phyloP scores from a whole-genome alignment of 2,329 filamentous ascomycete genomes.

The Coniochaeta sp. region DNA sequence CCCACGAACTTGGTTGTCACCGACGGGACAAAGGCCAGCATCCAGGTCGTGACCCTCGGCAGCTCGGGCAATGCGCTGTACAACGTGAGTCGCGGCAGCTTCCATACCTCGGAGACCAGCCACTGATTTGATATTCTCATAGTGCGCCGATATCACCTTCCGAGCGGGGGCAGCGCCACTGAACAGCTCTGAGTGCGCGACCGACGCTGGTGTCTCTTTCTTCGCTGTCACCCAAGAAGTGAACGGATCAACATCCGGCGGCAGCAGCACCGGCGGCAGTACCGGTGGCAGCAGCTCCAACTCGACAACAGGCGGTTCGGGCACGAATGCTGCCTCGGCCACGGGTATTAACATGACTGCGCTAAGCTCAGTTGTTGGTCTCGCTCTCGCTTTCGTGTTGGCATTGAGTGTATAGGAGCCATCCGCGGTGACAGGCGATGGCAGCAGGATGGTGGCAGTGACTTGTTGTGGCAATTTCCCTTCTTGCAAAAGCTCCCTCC shows the following conservation, averaged over 20 bases:
- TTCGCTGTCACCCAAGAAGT: conserved; percentile 21
- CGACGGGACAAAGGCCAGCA: conserved; percentile 56
- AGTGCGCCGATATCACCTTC: conserved; percentile 72
- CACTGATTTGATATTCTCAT: neutral
- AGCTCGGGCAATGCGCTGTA: conserved; percentile 55
- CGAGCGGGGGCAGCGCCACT: conserved; percentile 39
- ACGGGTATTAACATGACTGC: conserved; percentile 15
- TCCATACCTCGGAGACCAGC: neutral
- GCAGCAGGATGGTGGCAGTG: neutral
- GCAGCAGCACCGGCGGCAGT: neutral
- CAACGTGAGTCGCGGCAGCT: conserved; percentile 40
- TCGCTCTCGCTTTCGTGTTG: conserved; percentile 29
- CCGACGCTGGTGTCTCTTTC: conserved; percentile 44
- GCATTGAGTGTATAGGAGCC: conserved; percentile 19
- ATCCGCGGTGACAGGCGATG: neutral
- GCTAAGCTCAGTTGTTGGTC: conserved; percentile 26
- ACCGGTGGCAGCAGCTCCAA: conserved; percentile 10
- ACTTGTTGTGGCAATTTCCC: neutral
- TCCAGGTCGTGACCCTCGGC: conserved; percentile 63
- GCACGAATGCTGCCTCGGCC: conserved; percentile 12
- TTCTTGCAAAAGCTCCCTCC: too few species aligned
- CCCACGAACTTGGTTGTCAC: conserved; percentile 40
- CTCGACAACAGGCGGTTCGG: conserved; percentile 5
- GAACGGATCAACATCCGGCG: conserved; percentile 9
- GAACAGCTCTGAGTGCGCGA: conserved; percentile 45